Evolutionary conservation across 768 basidiomycete species (phyloP).

Genomic region (Tremella yokohamensis): DNA sequence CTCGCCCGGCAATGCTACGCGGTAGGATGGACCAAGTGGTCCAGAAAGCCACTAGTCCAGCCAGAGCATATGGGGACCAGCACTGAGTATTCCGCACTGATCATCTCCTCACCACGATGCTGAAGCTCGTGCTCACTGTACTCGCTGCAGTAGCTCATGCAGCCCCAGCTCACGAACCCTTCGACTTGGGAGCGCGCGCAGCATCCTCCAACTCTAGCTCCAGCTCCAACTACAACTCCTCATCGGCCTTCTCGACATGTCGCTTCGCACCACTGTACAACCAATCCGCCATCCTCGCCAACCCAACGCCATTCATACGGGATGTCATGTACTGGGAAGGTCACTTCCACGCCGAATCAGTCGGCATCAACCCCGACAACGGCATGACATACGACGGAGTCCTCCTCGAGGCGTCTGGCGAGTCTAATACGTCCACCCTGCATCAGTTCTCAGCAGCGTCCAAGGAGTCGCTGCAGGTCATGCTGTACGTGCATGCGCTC

Average conservation of each 20-base stretch:
- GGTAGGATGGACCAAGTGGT: too few species aligned
- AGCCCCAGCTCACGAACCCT: too few species aligned
- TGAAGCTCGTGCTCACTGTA: too few species aligned
- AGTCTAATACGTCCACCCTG: not conserved
- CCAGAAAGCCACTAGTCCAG: too few species aligned
- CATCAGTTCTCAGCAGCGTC: constrained; percentile 7
- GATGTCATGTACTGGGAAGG: not conserved
- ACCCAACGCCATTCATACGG: not conserved
- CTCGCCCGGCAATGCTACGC: too few species aligned
- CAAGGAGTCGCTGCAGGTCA: constrained; percentile 7
- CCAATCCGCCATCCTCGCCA: constrained; percentile 3
- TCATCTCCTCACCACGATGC: too few species aligned
- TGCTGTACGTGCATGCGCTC: constrained; percentile 4
- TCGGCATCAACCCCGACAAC: constrained; percentile 2
- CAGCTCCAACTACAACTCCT: too few species aligned
- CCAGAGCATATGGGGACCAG: too few species aligned
- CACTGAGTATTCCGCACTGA: too few species aligned
- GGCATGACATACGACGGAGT: constrained; percentile 9
- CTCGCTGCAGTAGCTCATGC: too few species aligned
- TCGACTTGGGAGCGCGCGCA: too few species aligned
- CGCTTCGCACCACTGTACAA: not conserved
- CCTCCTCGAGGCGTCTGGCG: not conserved
- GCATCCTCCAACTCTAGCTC: too few species aligned
- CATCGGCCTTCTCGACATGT: not conserved
- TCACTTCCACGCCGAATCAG: not conserved